Evolutionary conservation across 2,329 filamentous ascomycete species (phyloP), one percentile per base, ranked within the genome.

Genomic region (Septoria petroselini): DNA sequence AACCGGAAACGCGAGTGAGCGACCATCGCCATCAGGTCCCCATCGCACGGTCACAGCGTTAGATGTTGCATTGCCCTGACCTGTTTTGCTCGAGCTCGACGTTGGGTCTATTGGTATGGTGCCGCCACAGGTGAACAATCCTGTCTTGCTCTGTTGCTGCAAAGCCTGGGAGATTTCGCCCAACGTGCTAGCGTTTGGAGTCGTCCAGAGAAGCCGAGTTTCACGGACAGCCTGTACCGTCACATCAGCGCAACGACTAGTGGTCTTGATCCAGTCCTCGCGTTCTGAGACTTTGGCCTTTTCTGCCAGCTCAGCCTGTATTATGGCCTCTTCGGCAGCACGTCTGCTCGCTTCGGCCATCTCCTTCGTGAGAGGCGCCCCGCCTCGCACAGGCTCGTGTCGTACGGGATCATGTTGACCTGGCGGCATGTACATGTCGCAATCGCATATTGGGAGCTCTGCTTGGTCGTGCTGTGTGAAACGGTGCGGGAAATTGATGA

Each of bases 31-130:
- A 29, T 49, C 21, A 3, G 14, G 2, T 7, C 45, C 48, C 40
- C 44, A 54, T 8, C 54, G 51, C 8, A 57, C 44, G 11, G 35
- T 44, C 8, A 57, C 29, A n/a, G n/a, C n/a, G n/a, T n/a, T n/a
- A n/a, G n/a, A n/a, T n/a, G n/a, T n/a, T n/a, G n/a, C n/a, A n/a
- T n/a, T n/a, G n/a, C n/a, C n/a, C n/a, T n/a, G n/a, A n/a, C n/a
- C n/a, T n/a, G n/a, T 52, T 33, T 9, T 41, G 31, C 27, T 45
- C 29, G 23, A 18, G 17, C n/a, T 37, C 21, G 3, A 41, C 47
- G 6, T 23, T 30, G 18, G 54, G 53, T 18, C 23, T n/a, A 51
- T 47, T 5, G 45, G 33, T 7, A 52, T 30, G 7, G 29, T 11
- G 2, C 52, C 52, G 7, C 43, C 48, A 34, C 52, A 54, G 3